phyloP scores from a whole-genome alignment of 257 asterid species.

The Verbascum thapsus region DNA sequence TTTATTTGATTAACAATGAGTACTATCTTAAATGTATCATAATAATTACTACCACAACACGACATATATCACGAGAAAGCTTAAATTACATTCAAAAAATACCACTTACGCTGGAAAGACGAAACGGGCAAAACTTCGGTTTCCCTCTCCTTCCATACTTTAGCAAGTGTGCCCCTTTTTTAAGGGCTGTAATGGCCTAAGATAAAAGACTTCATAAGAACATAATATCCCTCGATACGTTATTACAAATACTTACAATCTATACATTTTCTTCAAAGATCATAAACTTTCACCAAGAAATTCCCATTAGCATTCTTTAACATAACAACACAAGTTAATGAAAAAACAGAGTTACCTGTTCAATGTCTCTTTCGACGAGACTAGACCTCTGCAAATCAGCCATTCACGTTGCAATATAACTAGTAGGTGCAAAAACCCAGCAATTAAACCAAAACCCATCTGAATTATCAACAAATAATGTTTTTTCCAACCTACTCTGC shows the following conservation, averaged over 20 bases:
- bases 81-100: no score
- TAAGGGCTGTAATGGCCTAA: slow-evolving; percentile 88
- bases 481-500: slow-evolving; percentile 43
- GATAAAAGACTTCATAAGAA: slow-evolving; percentile 22
- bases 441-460: slow-evolving; percentile 74
- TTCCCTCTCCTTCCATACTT: slow-evolving; percentile 95
- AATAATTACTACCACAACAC: no score
- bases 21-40: no score
- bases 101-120: slow-evolving; percentile 74
- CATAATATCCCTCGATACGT: slow-evolving; percentile 23
- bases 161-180: slow-evolving; percentile 87
- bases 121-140: slow-evolving; percentile 96
- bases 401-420: slow-evolving; percentile 79
- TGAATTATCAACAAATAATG: slow-evolving; percentile 44
- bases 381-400: slow-evolving; percentile 83
- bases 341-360: slow-evolving; percentile 57
- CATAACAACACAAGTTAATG: neutral
- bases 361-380: slow-evolving; percentile 74
- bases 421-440: slow-evolving; percentile 45
- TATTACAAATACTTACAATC: neutral
- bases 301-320: neutral
- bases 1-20: no score
- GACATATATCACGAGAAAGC: no score
- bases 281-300: slow-evolving; percentile 6
- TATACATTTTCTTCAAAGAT: neutral